Evolutionary conservation across 1,284 basidiomycete genomes (phyloP).

Genomic region (Cryptococcus amylolentus): DNA sequence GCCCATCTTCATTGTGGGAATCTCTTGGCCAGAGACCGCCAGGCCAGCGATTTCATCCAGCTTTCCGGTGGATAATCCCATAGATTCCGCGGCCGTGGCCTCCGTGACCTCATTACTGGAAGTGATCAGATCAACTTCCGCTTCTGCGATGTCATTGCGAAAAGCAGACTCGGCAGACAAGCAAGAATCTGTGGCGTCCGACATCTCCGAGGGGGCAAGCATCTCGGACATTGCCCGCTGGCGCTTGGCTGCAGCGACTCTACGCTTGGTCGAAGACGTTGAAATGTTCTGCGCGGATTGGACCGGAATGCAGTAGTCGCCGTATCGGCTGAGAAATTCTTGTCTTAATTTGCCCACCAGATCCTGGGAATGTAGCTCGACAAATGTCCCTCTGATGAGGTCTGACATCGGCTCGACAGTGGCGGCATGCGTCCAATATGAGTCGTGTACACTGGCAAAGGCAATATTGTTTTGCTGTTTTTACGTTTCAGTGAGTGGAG

Average conservation of each 20-base stretch:
- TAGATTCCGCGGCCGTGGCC: slow-evolving; percentile 4
- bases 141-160: slow-evolving; percentile 3
- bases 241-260: slow-evolving; percentile 11
- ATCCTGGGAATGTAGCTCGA: slow-evolving; percentile 83
- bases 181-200: slow-evolving; percentile 12
- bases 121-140: slow-evolving; percentile 11
- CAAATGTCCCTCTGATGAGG: slow-evolving; percentile 89
- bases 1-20: slow-evolving; percentile 20
- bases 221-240: slow-evolving; percentile 18
- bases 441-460: slow-evolving; percentile 97
- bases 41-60: neutral
- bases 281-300: slow-evolving; percentile 25
- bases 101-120: slow-evolving; percentile 8
- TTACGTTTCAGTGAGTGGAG: neutral
- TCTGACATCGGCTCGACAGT: slow-evolving; percentile 85
- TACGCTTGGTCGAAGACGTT: slow-evolving; percentile 8
- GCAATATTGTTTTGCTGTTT: slow-evolving; percentile 64
- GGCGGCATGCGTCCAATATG: slow-evolving; percentile 96
- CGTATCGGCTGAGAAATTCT: slow-evolving; percentile 74
- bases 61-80: slow-evolving; percentile 10
- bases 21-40: slow-evolving; percentile 10
- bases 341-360: slow-evolving; percentile 60
- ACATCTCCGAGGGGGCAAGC: slow-evolving; percentile 27
- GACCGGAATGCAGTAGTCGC: slow-evolving; percentile 68
- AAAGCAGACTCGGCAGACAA: slow-evolving; percentile 1